A percentile compares a stretch with the other conserved stretches of the same genome.
Evolutionary conservation across 306 rosid genomes (phyloP).

Genomic region (Fragaria iinumae): DNA sequence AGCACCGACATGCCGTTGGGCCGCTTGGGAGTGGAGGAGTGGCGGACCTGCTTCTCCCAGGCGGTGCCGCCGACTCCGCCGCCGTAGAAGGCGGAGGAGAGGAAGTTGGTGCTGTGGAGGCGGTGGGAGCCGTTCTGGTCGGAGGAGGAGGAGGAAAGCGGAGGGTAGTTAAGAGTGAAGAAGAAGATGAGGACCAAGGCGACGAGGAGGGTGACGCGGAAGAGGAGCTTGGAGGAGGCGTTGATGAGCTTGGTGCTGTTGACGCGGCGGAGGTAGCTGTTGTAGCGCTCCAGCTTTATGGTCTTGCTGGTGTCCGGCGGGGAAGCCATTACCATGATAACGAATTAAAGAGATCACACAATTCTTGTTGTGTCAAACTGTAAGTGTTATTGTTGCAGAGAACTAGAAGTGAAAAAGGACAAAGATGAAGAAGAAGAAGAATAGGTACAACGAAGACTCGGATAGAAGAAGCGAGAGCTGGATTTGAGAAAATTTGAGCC

Average conservation of each 20-base stretch:
- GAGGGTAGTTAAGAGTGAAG: constrained; percentile 82
- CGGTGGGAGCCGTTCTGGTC: not conserved
- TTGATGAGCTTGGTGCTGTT: constrained; percentile 81
- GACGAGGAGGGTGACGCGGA: constrained; percentile 71
- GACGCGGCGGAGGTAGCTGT: constrained; percentile 74
- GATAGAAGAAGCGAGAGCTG: constrained; percentile 28
- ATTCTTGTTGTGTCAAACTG: not conserved
- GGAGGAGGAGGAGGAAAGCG: constrained; percentile 24
- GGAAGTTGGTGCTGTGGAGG: constrained; percentile 49
- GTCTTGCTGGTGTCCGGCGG: constrained; percentile 94
- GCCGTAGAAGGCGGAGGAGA: constrained; percentile 66
- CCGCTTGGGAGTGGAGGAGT: constrained; percentile 67
- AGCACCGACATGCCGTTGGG: constrained; percentile 68
- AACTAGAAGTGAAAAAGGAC: not conserved
- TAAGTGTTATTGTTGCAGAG: not conserved
- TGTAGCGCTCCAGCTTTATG: constrained; percentile 76
- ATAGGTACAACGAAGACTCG: constrained; percentile 9
- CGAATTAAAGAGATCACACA: not conserved
- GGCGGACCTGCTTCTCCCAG: constrained; percentile 85
- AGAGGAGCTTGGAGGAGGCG: constrained; percentile 88
- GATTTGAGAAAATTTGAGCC: constrained; percentile 49
- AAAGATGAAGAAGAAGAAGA: not conserved
- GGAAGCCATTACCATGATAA: constrained; percentile 51
- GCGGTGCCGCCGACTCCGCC: constrained; percentile 48
- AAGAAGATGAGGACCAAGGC: constrained; percentile 67